These are phyloP conservation scores for Aspergillus phoenicis DNA, from an alignment of 2,329 filamentous ascomycete species.

Conservation along the genomic window DNA sequence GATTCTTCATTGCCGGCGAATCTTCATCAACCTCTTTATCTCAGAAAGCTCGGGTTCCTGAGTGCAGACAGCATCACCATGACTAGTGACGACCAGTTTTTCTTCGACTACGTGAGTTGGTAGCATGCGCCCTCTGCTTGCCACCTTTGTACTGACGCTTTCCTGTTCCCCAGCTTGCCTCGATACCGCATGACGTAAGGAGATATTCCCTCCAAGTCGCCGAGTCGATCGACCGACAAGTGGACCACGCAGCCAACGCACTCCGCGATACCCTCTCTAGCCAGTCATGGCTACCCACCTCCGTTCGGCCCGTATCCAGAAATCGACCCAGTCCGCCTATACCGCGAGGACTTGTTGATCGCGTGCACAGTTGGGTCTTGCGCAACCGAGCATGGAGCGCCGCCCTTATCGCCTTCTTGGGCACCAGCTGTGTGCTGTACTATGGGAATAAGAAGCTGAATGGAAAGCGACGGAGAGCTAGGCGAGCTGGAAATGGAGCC, in stretches of 20 bases:
- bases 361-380: constrained; percentile 69
- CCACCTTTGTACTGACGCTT: constrained; percentile 17
- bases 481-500: constrained; percentile 77
- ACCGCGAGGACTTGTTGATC: constrained; percentile 53
- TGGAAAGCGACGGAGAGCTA: constrained; percentile 70
- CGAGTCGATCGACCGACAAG: constrained; percentile 76
- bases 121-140: neutral
- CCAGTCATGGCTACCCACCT: constrained; percentile 72
- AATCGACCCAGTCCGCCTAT: constrained; percentile 29
- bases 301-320: constrained; percentile 59
- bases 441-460: constrained; percentile 63
- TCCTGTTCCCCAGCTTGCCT: constrained; percentile 51
- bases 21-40: constrained; percentile 11
- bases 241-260: constrained; percentile 72
- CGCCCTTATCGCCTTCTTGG: constrained; percentile 69
- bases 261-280: constrained; percentile 71
- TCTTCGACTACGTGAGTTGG: constrained; percentile 70
- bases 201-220: constrained; percentile 73
- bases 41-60: constrained; percentile 1
- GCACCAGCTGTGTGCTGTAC: constrained; percentile 63
- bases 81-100: constrained; percentile 78
- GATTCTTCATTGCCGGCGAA: constrained; percentile 5
- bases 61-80: constrained; percentile 51
- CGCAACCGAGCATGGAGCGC: constrained; percentile 74
- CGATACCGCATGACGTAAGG: constrained; percentile 66